Evolutionary conservation across 2,329 filamentous ascomycete genomes (phyloP).

Genomic region (Xenoacremonium recifei): DNA sequence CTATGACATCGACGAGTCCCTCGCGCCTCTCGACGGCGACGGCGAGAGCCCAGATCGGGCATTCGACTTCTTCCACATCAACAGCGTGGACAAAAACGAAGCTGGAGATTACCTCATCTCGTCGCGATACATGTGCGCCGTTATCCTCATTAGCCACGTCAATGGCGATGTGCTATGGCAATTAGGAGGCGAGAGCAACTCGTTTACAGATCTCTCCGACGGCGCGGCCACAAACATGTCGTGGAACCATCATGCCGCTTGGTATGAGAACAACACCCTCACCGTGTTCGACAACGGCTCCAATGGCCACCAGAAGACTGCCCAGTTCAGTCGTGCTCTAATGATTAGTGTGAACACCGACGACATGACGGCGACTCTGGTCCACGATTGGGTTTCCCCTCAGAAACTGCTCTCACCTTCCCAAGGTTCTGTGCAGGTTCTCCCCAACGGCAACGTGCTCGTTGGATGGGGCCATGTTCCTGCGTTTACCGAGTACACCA

Average conservation of each 20-base stretch:
- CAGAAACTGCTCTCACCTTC: slow-evolving; percentile 40
- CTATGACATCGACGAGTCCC: slow-evolving; percentile 19
- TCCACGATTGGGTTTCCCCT: slow-evolving; percentile 44
- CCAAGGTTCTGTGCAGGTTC: slow-evolving; percentile 48
- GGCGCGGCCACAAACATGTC: slow-evolving; percentile 38
- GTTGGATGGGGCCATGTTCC: slow-evolving; percentile 57
- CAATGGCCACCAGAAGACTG: slow-evolving; percentile 11
- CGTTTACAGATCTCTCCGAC: slow-evolving; percentile 31
- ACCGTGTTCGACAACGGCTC: slow-evolving; percentile 40
- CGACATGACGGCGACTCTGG: slow-evolving; percentile 26
- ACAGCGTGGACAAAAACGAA: slow-evolving; percentile 51
- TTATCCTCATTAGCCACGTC: slow-evolving; percentile 45
- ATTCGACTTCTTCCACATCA: slow-evolving; percentile 59
- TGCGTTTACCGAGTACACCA: slow-evolving; percentile 44
- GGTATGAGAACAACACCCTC: slow-evolving; percentile 49
- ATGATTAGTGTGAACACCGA: slow-evolving; percentile 23
- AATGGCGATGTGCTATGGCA: slow-evolving; percentile 52
- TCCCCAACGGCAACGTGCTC: slow-evolving; percentile 52
- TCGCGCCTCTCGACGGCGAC: slow-evolving; percentile 13
- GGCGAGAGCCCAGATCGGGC: slow-evolving; percentile 25
- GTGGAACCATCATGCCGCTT: slow-evolving; percentile 52
- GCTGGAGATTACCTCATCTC: slow-evolving; percentile 56
- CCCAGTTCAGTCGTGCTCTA: slow-evolving; percentile 21
- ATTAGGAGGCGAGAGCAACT: slow-evolving; percentile 47
- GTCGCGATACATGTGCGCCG: slow-evolving; percentile 44